A percentile compares a stretch with the other conserved stretches of the same genome.
Conservation (phyloP, 2,329 filamentous ascomycete genomes). For the Ceratocystis diversiconidia region DNA sequence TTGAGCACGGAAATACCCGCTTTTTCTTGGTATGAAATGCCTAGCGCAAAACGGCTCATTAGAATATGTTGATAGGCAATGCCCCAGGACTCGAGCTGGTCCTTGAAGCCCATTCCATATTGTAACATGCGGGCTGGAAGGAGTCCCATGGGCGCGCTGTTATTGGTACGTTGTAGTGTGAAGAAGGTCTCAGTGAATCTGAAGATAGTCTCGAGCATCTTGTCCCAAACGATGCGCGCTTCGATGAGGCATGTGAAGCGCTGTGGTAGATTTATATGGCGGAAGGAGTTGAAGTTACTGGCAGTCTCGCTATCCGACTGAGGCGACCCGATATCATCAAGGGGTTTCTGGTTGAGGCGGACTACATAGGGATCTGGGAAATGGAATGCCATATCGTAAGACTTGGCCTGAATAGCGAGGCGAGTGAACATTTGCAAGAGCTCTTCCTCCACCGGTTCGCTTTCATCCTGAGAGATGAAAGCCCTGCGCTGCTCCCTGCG, state of each 20-base stretch:
- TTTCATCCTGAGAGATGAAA: conserved; percentile 21
- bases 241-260: conserved; percentile 38
- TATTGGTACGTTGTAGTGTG: conserved; percentile 27
- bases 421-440: conserved; percentile 49
- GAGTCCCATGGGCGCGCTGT: conserved; percentile 38
- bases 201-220: conserved; percentile 41
- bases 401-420: conserved; percentile 50
- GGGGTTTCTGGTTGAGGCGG: conserved; percentile 27
- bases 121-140: conserved; percentile 35
- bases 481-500: conserved; percentile 31
- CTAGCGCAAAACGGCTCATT: conserved; percentile 33
- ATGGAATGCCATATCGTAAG: conserved; percentile 55
- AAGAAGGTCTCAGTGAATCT: conserved; percentile 45
- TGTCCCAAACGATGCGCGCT: conserved; percentile 43
- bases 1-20: conserved; percentile 47
- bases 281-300: not conserved
- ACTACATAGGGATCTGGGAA: conserved; percentile 50
- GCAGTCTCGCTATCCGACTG: not conserved
- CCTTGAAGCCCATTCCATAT: conserved; percentile 34
- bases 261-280: conserved; percentile 25
- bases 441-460: conserved; percentile 41
- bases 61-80: conserved; percentile 43
- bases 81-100: conserved; percentile 41
- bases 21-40: conserved; percentile 40
- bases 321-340: not conserved